Conservation (phyloP, 768 basidiomycete species). For the Rhizopogon roseolus region DNA sequence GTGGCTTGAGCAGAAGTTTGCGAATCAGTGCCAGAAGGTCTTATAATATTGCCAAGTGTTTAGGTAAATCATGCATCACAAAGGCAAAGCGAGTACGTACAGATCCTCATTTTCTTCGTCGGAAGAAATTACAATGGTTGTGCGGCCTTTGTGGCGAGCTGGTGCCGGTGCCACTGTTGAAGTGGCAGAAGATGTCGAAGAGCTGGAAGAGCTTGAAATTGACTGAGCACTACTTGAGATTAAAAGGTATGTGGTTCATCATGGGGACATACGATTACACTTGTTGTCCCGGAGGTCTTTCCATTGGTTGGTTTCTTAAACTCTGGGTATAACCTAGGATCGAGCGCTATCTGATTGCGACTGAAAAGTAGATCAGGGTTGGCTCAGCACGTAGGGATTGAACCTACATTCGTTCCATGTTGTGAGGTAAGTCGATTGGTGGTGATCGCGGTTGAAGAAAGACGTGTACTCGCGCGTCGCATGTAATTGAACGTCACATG, state of each 20-base stretch:
- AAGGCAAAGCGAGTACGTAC: neutral
- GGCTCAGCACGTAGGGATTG: too few relatives aligned
- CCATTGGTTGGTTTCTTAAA: slow-evolving; percentile 20
- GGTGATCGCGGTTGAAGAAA: neutral
- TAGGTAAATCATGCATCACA: neutral
- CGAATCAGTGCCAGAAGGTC: slow-evolving; percentile 5
- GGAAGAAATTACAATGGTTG: slow-evolving; percentile 25
- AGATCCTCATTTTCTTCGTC: slow-evolving; percentile 20
- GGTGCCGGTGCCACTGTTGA: slow-evolving; percentile 10
- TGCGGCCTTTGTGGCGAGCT: slow-evolving; percentile 9
- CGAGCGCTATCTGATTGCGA: slow-evolving; percentile 21
- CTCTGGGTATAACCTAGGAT: slow-evolving; percentile 24
- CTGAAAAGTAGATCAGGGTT: slow-evolving; percentile 1
- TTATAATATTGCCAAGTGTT: neutral
- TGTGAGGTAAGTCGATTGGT: slow-evolving; percentile 3
- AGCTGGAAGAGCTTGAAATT: slow-evolving; percentile 11
- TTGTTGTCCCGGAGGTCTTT: slow-evolving; percentile 4
- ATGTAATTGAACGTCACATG: slow-evolving; percentile 14
- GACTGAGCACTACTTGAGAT: slow-evolving; percentile 10
- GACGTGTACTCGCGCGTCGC: slow-evolving; percentile 19
- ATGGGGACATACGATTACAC: slow-evolving; percentile 17
- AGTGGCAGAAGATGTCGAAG: slow-evolving; percentile 15
- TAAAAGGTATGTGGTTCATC: neutral
- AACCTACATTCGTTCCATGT: slow-evolving; percentile 24
- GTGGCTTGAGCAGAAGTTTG: neutral